Conservation (phyloP, 2,329 filamentous ascomycete species). For the Emmonsia crescens region DNA sequence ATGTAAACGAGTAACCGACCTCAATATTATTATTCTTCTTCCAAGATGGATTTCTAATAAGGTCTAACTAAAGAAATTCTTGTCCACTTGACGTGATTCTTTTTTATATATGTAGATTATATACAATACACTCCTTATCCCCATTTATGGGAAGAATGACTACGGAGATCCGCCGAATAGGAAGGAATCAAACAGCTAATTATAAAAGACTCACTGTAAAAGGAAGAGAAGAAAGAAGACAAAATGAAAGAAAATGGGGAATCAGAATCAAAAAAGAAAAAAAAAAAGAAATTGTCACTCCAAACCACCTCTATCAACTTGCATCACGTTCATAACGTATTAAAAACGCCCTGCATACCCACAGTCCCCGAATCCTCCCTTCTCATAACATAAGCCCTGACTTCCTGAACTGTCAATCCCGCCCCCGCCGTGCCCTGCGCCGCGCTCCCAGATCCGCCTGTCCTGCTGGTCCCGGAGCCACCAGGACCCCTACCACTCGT, state of each 20-base stretch:
- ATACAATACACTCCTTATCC: no score
- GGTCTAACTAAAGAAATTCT: neutral
- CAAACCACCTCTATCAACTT: neutral
- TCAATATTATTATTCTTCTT: no score
- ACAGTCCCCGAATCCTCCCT: constrained; percentile 73
- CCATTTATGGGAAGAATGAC: no score
- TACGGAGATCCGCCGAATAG: no score
- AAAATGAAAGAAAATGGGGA: neutral
- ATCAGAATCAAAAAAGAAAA: constrained; percentile 1
- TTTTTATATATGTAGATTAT: neutral
- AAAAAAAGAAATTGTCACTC: neutral
- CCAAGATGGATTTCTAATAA: no score
- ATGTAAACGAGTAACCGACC: no score
- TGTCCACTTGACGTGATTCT: neutral
- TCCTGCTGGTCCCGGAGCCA: constrained; percentile 36
- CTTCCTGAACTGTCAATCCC: constrained; percentile 33
- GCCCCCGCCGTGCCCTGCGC: constrained; percentile 47
- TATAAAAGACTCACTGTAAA: neutral
- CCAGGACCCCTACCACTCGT: constrained; percentile 29
- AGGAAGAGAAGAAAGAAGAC: neutral
- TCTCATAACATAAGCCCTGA: constrained; percentile 74
- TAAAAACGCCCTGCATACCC: constrained; percentile 74
- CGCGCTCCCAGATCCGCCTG: constrained; percentile 26
- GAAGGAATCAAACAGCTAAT: neutral
- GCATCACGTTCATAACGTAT: constrained; percentile 41